A percentile compares a stretch with the other conserved stretches of the same genome.
Conservation (phyloP, 345 rosid species). For the Boechera stricta region DNA sequence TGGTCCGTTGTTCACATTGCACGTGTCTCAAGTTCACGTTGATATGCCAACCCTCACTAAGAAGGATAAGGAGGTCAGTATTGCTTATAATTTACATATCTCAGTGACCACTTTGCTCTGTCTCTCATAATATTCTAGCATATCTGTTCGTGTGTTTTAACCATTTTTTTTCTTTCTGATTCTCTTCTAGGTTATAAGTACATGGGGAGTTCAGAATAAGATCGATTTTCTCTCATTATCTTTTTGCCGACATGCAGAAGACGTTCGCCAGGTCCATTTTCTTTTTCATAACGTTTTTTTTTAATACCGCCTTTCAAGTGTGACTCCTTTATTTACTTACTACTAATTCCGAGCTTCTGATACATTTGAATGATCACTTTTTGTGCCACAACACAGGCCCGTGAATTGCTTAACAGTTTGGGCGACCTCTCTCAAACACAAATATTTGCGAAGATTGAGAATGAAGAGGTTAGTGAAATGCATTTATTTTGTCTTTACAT, state of each 20-base stretch:
- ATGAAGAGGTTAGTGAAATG: slow-evolving; percentile 60
- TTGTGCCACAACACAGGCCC: slow-evolving; percentile 58
- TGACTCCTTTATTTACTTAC: background rate
- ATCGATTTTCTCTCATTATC: slow-evolving; percentile 92
- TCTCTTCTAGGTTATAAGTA: slow-evolving; percentile 63
- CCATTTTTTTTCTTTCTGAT: background rate
- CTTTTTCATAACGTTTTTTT: background rate
- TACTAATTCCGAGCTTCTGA: background rate
- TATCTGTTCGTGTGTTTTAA: slow-evolving; percentile 1
- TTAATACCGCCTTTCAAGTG: background rate
- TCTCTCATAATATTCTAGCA: background rate
- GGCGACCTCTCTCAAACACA: slow-evolving; percentile 87
- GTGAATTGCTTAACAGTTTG: slow-evolving; percentile 67
- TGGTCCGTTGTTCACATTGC: slow-evolving; percentile 85
- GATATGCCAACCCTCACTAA: slow-evolving; percentile 84
- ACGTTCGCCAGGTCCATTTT: slow-evolving; percentile 72
- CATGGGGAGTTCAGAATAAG: slow-evolving; percentile 90
- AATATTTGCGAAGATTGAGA: slow-evolving; percentile 94
- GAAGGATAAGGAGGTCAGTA: slow-evolving; percentile 80
- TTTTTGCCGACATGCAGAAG: slow-evolving; percentile 90
- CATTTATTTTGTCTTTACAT: slow-evolving; percentile 14
- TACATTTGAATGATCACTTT: background rate
- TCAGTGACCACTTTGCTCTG: background rate
- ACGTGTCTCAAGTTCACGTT: slow-evolving; percentile 80
- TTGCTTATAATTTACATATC: background rate